Percentiles rank a stretch among this genome's conserved stretches.
These are phyloP conservation scores for Fusarium mundagurra DNA, from an alignment of 2,329 filamentous ascomycete species.

Conservation along the genomic window DNA sequence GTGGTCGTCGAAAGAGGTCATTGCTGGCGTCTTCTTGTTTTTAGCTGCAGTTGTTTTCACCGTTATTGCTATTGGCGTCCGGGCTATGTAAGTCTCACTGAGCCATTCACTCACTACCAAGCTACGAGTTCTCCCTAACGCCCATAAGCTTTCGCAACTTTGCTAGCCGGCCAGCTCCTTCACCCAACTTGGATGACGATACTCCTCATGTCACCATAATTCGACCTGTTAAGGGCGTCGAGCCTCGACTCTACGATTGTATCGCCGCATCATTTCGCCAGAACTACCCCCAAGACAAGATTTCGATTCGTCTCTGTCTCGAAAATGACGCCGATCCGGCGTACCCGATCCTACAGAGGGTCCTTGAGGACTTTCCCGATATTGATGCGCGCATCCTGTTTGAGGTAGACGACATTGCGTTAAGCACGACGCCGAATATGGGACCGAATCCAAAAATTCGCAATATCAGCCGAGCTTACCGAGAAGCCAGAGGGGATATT, in stretches of 20 bases:
- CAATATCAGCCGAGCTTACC: conserved; percentile 93
- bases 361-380: conserved; percentile 77
- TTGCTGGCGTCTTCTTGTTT: conserved; percentile 60
- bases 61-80: conserved; percentile 66
- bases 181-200: conserved; percentile 59
- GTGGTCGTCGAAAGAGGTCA: conserved; percentile 46
- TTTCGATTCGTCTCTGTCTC: conserved; percentile 86
- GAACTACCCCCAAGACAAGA: conserved; percentile 77
- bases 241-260: conserved; percentile 91
- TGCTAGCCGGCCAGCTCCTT: conserved; percentile 58
- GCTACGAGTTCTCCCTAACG: background rate
- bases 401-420: conserved; percentile 81
- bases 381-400: conserved; percentile 79
- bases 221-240: conserved; percentile 91
- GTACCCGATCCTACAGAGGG: conserved; percentile 74
- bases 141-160: conserved; percentile 61
- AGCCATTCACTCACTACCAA: background rate
- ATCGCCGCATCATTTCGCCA: conserved; percentile 87
- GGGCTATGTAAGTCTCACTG: conserved; percentile 59
- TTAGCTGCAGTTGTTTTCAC: conserved; percentile 64
- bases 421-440: conserved; percentile 69
- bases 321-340: conserved; percentile 79
- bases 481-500: conserved; percentile 86
- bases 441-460: conserved; percentile 99
- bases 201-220: conserved; percentile 90